Base-by-base conservation (phyloP, 75 land plant species). In the Adiantum capillusveneris region DNA sequence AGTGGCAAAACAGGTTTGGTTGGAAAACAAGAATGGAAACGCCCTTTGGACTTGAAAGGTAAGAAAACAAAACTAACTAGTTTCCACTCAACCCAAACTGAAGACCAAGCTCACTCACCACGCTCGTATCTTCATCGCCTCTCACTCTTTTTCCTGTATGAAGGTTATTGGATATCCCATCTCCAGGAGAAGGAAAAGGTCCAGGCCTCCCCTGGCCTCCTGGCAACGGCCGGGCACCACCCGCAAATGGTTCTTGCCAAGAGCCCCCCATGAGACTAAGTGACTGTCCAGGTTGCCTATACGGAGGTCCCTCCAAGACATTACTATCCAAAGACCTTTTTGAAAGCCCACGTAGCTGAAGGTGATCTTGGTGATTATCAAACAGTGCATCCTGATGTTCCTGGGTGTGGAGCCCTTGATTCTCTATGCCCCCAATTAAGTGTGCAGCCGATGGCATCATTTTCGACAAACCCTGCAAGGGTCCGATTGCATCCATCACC, bases 191-290 rank as follows among this genome's bases (percentile, higher is more conserved):
- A 29, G 50, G 19, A 53, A 71, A 58, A 26, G 34, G 31, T 29
- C 74, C 67, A 0, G 57, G 21, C 19, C 71, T 75, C n/a, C 53
- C 73, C 36, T 78, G 85, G 2, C 58, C 60, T 9, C 57, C 39
- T 16, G 37, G 42, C 51, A 49, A 21, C 29, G 65, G 63, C 41
- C 57, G 59, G 0, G 70, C 25, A 9, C 62, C 59, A 21, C 55
- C 57, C 11, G 58, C 53, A 60, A 64, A 80, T 34, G 75, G 44
- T 39, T 73, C 56, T 29, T 70, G 44, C 80, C 80, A 68, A 11
- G 34, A 17, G 11, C 63, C 24, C 20, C 75, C 59, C 22, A 51
- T 42, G 20, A 65, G 60, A 19, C 73, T 48, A 24, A 57, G 30
- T 3, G 60, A 55, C 49, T 46, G 49, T 34, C 7, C 37, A 34